Conservation (phyloP, 441 rosid genomes). For the Euphorbia celastroides region DNA sequence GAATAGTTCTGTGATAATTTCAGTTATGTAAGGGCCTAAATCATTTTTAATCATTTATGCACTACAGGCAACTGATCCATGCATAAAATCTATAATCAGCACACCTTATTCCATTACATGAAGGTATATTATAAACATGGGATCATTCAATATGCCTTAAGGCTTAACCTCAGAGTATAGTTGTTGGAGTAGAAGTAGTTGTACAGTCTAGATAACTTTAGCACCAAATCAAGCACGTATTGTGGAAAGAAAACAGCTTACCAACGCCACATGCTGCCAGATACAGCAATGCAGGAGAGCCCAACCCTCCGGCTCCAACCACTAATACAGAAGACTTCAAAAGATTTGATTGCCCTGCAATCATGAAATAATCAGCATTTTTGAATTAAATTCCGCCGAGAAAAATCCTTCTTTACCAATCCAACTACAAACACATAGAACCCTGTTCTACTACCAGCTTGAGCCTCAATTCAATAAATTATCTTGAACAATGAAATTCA, state of each 20-base stretch:
- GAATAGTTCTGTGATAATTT: background rate
- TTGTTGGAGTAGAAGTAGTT: background rate
- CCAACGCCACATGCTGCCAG: conserved; percentile 96
- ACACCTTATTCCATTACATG: background rate
- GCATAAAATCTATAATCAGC: background rate
- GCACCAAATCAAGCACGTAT: background rate
- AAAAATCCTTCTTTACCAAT: background rate
- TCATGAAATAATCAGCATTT: background rate
- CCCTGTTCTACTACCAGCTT: background rate
- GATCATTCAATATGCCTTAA: background rate
- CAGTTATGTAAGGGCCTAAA: background rate
- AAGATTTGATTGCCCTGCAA: conserved; percentile 68
- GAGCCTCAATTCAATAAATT: background rate
- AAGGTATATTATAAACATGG: background rate
- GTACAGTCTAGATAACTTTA: background rate
- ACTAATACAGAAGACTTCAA: conserved; percentile 78
- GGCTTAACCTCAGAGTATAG: background rate
- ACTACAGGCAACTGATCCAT: too few relatives aligned
- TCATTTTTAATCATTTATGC: background rate
- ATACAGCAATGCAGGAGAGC: conserved; percentile 84
- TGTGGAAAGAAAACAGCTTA: conserved; percentile 16
- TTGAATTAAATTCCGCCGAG: background rate
- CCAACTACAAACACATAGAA: background rate
- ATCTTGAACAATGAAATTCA: background rate
- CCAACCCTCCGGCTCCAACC: conserved; percentile 95